Base-by-base conservation (phyloP, 352 stramenopile genomes). In the Pythium myriotylum region DNA sequence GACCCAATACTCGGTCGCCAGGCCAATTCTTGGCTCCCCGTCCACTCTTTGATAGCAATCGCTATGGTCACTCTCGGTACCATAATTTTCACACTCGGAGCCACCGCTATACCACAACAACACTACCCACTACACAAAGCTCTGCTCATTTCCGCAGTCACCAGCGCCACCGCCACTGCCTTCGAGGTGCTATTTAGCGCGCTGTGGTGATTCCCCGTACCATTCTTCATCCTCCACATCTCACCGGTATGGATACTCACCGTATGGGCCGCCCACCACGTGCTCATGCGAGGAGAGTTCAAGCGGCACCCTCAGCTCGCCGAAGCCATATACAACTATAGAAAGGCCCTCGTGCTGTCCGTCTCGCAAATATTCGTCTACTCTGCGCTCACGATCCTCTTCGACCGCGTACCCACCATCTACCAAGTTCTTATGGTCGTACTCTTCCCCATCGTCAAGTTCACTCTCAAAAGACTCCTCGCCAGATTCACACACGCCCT, bases 141-240 rank as follows among this genome's bases (percentile, higher is more conserved):
- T 1, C 1, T 10, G 37, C n/a, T 20, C 55, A 7, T 62, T 55
- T 35, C 40, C 43, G 14, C 20, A 37, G 12, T 14, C 1, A 1
- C 4, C 20, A 2, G 27, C 19, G 5, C 27, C 13, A n/a, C 49
- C 2, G 20, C 64, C 48, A 33, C 27, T 6, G 23, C 26, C 41
- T 43, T 43, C n/a, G 47, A 19, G 23, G 16, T 43, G n/a, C 13
- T 54, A 0, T n/a, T 58, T 12, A 22, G 12, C 4, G n/a, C 1
- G 4, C 14, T 32, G 7, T 62, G 51, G 52, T 46, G 52, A 7
- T 67, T 71, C 33, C 64, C 56, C 5, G 35, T 67, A 8, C 64
- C 64, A 2, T 64, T 71, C 32, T 23, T 37, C 14, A 22, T 59
- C 3, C 27, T 67, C 1, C 0, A 46, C 1, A 16, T 32, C 9